Conservation (phyloP, 805 yeast genomes). For the Phaffomyces opuntiae region DNA sequence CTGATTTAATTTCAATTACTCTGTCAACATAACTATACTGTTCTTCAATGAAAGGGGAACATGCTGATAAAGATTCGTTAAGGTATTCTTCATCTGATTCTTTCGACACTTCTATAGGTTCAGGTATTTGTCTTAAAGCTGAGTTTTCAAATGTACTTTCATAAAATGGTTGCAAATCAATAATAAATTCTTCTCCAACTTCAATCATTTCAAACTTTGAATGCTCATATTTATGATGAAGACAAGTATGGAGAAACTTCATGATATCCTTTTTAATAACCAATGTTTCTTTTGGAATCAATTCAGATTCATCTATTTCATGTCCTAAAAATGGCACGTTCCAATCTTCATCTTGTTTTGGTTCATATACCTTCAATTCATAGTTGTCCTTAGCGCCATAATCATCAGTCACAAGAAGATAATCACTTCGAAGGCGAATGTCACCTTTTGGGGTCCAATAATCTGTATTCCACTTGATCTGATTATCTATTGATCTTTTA, state of each 20-base stretch:
- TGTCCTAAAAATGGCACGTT: background rate
- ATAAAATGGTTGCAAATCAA: background rate
- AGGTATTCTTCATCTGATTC: background rate
- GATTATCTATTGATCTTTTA: background rate
- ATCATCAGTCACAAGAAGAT: background rate
- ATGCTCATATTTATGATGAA: background rate
- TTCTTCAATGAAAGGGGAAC: background rate
- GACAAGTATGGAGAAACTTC: constrained; percentile 5
- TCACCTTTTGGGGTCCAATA: too few species aligned
- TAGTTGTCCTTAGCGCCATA: background rate
- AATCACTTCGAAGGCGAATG: background rate
- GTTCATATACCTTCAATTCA: background rate
- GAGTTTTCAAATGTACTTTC: background rate
- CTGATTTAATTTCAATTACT: background rate
- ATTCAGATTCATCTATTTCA: background rate
- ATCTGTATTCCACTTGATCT: background rate
- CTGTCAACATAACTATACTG: background rate
- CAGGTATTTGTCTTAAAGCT: background rate
- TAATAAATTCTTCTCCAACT: background rate
- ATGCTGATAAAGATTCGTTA: background rate
- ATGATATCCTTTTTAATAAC: constrained; percentile 10
- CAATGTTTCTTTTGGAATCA: constrained; percentile 12
- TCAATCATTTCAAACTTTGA: background rate
- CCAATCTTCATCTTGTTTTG: background rate
- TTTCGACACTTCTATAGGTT: background rate